Evolutionary conservation across 2,329 filamentous ascomycete species (phyloP), one percentile per base, ranked within the genome.

Genomic region (Phaeosphaeria sp.): DNA sequence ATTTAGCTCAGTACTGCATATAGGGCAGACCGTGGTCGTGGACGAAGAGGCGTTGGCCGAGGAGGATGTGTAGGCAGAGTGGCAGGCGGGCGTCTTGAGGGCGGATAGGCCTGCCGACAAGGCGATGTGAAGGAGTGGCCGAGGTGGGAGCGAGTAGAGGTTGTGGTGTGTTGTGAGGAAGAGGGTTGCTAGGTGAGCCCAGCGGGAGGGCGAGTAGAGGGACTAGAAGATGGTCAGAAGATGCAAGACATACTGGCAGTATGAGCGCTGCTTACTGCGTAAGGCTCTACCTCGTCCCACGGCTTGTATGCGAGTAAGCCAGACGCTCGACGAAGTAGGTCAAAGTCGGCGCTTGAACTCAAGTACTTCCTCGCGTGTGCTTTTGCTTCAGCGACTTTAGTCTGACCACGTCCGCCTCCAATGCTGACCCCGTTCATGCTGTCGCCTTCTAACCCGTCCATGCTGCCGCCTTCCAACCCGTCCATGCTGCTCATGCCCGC

Each of bases 1-100:
- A 76, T 98, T 98, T 55, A 99, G 86, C 78, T 99, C 95, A 0
- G 90, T 95, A 48, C 90, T 95, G 81, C 95, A 99, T 72, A 99
- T 98, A 2, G 95, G 95, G 69, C 95, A 99, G 43, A 98, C 88
- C 49, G 88, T 89, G 7, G 90, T 78, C 11, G 78, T 89, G 1
- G 87, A 88, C 0, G 90, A 85, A 25, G 81, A 83, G n/a, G 77
- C 72, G 65, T 80, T 78, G 18, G 82, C 81, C 15, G 80, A 84
- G 10, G 85, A 84, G 0, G 85, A 84, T 4, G 85, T 81, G 65
- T 84, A 84, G 21, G 82, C 80, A 1, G 90, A 90, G 79, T 98
- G 93, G 75, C 95, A 99, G 17, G 92, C 89, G 0, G 95, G 95
- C 0, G 95, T 98, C 78, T 99, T 99, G 65, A 99, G 88, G 1